Conservation (phyloP, 2,329 filamentous ascomycete genomes). For the Fusarium sp. region DNA sequence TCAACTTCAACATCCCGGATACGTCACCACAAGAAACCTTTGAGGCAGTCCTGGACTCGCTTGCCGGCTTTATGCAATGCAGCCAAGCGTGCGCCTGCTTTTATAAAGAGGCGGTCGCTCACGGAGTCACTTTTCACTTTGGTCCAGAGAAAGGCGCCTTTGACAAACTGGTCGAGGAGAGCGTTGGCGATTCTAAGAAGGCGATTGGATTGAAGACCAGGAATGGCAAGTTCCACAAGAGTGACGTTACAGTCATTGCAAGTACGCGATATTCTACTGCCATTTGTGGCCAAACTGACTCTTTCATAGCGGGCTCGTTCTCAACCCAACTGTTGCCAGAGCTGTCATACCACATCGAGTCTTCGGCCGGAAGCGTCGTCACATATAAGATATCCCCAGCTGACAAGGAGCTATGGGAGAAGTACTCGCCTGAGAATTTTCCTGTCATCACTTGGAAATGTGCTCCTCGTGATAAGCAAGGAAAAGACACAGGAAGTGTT, state of each 20-base stretch:
- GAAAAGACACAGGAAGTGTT: conserved; percentile 9
- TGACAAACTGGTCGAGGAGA: background rate
- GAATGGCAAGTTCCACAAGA: background rate
- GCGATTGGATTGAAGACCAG: background rate
- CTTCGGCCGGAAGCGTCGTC: background rate
- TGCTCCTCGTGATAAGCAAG: background rate
- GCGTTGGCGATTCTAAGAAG: background rate
- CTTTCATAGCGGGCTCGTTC: background rate
- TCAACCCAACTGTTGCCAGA: background rate
- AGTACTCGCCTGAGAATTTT: background rate
- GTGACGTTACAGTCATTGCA: background rate
- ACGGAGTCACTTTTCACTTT: background rate
- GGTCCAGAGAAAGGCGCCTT: background rate
- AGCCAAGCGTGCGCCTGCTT: background rate
- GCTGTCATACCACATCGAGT: conserved; percentile 2
- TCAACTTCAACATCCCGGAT: background rate
- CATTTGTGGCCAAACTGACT: background rate
- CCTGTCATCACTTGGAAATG: conserved; percentile 11
- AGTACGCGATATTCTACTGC: background rate
- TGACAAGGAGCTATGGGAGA: background rate
- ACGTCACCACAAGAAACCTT: background rate
- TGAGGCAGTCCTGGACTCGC: background rate
- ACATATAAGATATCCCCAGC: background rate
- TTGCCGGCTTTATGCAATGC: background rate
- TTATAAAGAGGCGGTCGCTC: background rate